These are phyloP conservation scores for Sporodiniella umbellata DNA, from an alignment of 371 early-diverging fungal species.

Conservation along the genomic window DNA sequence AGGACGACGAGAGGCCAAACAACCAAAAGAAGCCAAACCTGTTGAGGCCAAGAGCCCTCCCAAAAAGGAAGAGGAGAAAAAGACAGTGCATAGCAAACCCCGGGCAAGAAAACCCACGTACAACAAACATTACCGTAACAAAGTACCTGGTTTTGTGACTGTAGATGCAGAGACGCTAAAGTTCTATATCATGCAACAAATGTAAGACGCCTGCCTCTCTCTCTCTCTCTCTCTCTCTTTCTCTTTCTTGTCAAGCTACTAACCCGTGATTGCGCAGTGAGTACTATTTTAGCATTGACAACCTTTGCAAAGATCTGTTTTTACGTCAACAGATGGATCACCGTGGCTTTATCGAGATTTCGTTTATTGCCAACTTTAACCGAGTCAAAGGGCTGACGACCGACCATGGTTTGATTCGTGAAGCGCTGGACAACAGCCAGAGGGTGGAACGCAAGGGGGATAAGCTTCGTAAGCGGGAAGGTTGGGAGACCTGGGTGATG, in stretches of 20 bases:
- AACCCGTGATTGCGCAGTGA: conserved; percentile 60
- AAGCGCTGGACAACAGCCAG: conserved; percentile 56
- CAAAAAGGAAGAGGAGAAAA: conserved; percentile 19
- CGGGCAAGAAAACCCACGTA: conserved; percentile 11
- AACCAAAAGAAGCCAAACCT: neutral
- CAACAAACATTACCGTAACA: conserved; percentile 29
- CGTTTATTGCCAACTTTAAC: conserved; percentile 80
- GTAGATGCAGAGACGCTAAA: conserved; percentile 54
- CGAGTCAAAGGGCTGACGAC: conserved; percentile 75
- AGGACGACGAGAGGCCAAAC: neutral
- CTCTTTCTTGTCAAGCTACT: neutral
- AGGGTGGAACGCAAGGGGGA: conserved; percentile 55
- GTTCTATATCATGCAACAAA: conserved; percentile 57
- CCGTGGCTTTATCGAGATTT: conserved; percentile 74
- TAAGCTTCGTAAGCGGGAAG: conserved; percentile 65
- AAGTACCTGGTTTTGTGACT: conserved; percentile 38
- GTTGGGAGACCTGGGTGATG: conserved; percentile 78
- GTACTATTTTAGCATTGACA: conserved; percentile 94
- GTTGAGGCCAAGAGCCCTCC: neutral
- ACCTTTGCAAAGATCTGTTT: conserved; percentile 91
- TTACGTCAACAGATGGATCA: conserved; percentile 88
- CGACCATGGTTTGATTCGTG: conserved; percentile 58
- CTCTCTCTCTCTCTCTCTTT: neutral
- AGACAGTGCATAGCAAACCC: conserved; percentile 8
- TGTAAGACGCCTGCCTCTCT: conserved; percentile 32